These are phyloP conservation scores for Ulvella scutata DNA, from an alignment of 139 green algal species.

Conservation along the genomic window DNA sequence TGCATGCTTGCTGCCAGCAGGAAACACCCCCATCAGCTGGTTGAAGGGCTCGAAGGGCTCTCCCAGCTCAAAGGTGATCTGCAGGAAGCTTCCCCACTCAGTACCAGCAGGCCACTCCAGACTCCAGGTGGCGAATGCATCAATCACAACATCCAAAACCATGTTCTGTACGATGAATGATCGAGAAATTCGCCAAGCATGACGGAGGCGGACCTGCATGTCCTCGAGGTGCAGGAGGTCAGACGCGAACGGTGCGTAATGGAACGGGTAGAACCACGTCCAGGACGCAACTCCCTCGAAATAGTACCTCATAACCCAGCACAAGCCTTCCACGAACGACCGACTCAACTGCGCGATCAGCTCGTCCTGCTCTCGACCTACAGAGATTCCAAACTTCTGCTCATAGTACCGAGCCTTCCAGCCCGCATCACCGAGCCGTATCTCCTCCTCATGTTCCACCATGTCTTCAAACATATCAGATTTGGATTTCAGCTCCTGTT, in stretches of 20 bases:
- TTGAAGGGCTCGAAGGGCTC: slow-evolving; percentile 93
- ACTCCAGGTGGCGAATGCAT: too few relatives aligned
- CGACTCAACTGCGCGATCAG: slow-evolving; percentile 45
- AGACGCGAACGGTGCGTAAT: slow-evolving; percentile 98
- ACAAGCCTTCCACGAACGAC: slow-evolving; percentile 81
- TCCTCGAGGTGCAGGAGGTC: slow-evolving; percentile 53
- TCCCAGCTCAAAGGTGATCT: slow-evolving; percentile 60
- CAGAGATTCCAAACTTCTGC: slow-evolving; percentile 25
- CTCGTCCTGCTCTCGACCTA: slow-evolving; percentile 3
- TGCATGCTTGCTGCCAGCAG: slow-evolving; percentile 64
- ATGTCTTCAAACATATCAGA: slow-evolving; percentile 72
- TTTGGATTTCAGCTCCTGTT: slow-evolving; percentile 53
- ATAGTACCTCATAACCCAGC: slow-evolving; percentile 94
- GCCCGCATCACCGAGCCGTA: slow-evolving; percentile 74
- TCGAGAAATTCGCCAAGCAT: too few relatives aligned
- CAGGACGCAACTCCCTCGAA: slow-evolving; percentile 62
- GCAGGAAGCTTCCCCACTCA: too few relatives aligned
- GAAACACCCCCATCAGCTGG: slow-evolving; percentile 97
- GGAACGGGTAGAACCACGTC: slow-evolving; percentile 90
- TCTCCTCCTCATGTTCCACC: slow-evolving; percentile 53
- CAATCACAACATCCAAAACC: too few relatives aligned
- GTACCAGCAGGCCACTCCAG: too few relatives aligned
- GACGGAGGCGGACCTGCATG: not conserved
- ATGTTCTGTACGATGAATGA: too few relatives aligned
- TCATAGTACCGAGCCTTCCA: slow-evolving; percentile 87